phyloP scores from a whole-genome alignment of 176 grass and related monocot genomes.

The Coix lacrymajobi region DNA sequence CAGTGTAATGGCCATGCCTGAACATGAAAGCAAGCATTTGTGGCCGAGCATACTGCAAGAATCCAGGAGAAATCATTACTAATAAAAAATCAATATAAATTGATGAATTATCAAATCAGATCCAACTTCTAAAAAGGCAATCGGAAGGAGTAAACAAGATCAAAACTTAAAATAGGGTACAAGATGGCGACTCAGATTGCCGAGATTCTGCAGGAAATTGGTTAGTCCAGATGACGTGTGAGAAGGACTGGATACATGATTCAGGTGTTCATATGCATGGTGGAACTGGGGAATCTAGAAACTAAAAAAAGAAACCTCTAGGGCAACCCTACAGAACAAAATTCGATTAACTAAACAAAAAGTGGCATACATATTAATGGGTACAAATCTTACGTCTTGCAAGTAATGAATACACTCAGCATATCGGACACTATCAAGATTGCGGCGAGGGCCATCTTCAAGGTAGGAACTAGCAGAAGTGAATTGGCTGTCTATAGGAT shows the following conservation, averaged over 20 bases:
- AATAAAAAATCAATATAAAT: conserved; percentile 11
- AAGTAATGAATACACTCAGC: conserved; percentile 90
- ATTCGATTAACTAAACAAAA: conserved; percentile 15
- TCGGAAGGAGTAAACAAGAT: not conserved
- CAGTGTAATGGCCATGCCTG: conserved; percentile 79
- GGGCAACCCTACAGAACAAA: not conserved
- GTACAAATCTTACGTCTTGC: conserved; percentile 75
- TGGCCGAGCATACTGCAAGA: conserved; percentile 68
- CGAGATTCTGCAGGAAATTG: not conserved
- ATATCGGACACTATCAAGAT: conserved; percentile 79
- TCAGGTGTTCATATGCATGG: not conserved
- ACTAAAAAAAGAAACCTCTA: conserved; percentile 4
- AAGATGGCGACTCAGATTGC: conserved; percentile 6
- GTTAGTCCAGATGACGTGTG: not conserved
- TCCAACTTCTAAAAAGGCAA: conserved; percentile 15
- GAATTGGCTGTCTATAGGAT: conserved; percentile 43
- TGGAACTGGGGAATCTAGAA: not conserved
- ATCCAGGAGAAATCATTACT: conserved; percentile 14
- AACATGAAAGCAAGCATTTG: conserved; percentile 93
- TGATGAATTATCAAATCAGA: not conserved
- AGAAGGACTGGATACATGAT: not conserved
- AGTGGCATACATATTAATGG: not conserved
- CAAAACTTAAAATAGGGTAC: conserved; percentile 17
- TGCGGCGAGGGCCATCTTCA: conserved; percentile 77
- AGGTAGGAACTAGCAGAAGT: conserved; percentile 41